A percentile compares a stretch with the other conserved stretches of the same genome.
phyloP scores from a whole-genome alignment of 1,139 yeast genomes.

The Debaryomycetaceae sp. region DNA sequence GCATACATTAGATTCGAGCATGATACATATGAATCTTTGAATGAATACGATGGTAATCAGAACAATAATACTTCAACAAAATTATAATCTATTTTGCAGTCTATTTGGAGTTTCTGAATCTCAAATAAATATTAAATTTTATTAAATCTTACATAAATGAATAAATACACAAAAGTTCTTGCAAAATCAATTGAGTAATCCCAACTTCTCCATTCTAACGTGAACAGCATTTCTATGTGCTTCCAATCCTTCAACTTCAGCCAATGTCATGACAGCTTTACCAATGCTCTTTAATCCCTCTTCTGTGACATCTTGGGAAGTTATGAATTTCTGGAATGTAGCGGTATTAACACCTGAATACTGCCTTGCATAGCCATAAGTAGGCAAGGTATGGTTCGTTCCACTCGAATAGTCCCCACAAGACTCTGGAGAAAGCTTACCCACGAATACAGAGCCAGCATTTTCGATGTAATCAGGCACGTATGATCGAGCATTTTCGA shows the following conservation, averaged over 20 bases:
- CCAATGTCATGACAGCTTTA: conserved; percentile 91
- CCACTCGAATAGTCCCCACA: conserved; percentile 99
- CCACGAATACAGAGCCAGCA: conserved; percentile 96
- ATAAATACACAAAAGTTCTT: too few relatives aligned
- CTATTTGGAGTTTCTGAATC: too few relatives aligned
- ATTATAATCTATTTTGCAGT: too few relatives aligned
- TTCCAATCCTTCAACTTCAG: conserved; percentile 95
- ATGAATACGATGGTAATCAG: conserved; percentile 1
- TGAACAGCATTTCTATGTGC: conserved; percentile 97
- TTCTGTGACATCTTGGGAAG: conserved; percentile 84
- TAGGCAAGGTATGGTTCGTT: conserved; percentile 95
- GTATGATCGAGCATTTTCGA: conserved; percentile 68
- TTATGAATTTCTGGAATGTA: conserved; percentile 91
- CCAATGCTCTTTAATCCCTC: conserved; percentile 87
- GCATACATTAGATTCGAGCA: conserved; percentile 15
- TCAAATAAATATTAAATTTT: too few relatives aligned
- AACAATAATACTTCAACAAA: not conserved
- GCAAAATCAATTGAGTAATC: conserved; percentile 21
- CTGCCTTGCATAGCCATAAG: conserved; percentile 96
- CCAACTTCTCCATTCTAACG: conserved; percentile 82
- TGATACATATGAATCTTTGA: conserved; percentile 13
- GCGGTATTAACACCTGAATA: conserved; percentile 96
- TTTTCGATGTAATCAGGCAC: conserved; percentile 73
- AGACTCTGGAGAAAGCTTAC: conserved; percentile 93
- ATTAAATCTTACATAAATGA: too few relatives aligned